Percentiles rank a stretch among this genome's conserved stretches.
Conservation (phyloP, 2,329 filamentous ascomycete genomes). For the Pseudocercospora crystallina region DNA sequence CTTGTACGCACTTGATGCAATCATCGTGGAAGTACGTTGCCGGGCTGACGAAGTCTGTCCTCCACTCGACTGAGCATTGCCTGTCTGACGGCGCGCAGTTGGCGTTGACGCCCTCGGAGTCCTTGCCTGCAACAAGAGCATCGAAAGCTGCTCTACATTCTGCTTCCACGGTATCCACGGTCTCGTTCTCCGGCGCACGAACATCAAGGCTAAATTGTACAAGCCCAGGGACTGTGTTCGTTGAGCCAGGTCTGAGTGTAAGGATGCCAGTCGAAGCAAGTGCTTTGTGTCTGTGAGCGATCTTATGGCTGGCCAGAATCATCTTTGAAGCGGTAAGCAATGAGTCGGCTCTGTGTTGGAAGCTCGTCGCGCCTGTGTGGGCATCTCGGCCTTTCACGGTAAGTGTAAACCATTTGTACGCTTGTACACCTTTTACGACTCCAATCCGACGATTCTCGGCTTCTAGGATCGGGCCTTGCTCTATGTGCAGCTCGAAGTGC, state of each 20-base stretch:
- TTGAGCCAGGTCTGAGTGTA: constrained; percentile 64
- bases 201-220: constrained; percentile 70
- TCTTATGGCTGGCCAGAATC: constrained; percentile 64
- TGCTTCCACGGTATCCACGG: constrained; percentile 58
- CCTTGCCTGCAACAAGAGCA: constrained; percentile 58
- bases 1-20: constrained; percentile 65
- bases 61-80: constrained; percentile 56
- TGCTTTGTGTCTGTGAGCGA: constrained; percentile 60
- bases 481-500: constrained; percentile 82
- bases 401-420: constrained; percentile 72
- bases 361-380: constrained; percentile 74
- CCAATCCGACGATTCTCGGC: constrained; percentile 63
- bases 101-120: constrained; percentile 49
- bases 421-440: constrained; percentile 71
- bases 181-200: constrained; percentile 57
- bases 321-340: constrained; percentile 66
- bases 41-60: constrained; percentile 60
- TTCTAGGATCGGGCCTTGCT: constrained; percentile 77
- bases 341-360: constrained; percentile 65
- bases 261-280: constrained; percentile 71
- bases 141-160: constrained; percentile 60
- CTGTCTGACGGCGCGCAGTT: constrained; percentile 41
- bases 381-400: constrained; percentile 66
- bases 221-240: constrained; percentile 70
- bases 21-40: constrained; percentile 66